Conservation (phyloP, 345 rosid genomes). For the Euclidium syriacum region DNA sequence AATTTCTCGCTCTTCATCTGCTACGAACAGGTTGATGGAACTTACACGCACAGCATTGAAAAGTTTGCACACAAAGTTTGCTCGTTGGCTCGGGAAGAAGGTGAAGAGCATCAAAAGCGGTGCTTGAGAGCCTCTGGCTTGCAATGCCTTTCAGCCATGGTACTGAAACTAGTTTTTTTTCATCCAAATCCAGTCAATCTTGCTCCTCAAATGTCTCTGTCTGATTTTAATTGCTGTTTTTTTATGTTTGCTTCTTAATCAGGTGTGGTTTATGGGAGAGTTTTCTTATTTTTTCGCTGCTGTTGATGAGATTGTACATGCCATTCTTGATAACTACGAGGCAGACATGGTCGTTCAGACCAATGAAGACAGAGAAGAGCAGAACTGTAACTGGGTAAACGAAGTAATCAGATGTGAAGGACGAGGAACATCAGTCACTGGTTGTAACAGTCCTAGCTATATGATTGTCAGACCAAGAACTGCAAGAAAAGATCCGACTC, state of each 20-base stretch:
- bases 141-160: constrained; percentile 96
- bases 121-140: constrained; percentile 67
- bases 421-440: constrained; percentile 40
- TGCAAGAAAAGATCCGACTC: constrained; percentile 69
- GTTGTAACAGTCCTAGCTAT: constrained; percentile 50
- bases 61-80: constrained; percentile 67
- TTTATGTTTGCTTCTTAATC: constrained; percentile 21
- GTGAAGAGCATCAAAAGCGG: constrained; percentile 42
- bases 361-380: constrained; percentile 52
- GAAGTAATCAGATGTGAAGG: constrained; percentile 95
- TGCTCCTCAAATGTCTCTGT: background rate
- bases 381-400: constrained; percentile 85
- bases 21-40: constrained; percentile 64
- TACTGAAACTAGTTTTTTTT: constrained; percentile 26
- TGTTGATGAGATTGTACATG: constrained; percentile 80
- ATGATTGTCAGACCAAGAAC: constrained; percentile 54
- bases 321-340: constrained; percentile 77
- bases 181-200: background rate
- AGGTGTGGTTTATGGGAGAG: constrained; percentile 94
- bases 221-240: background rate
- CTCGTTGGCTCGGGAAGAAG: constrained; percentile 50
- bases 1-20: constrained; percentile 17
- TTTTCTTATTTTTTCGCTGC: constrained; percentile 67
- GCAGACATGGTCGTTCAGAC: constrained; percentile 38
- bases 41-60: constrained; percentile 70